Base-by-base conservation (phyloP, 768 basidiomycete genomes). In the Phanerodontia chrysosporium region DNA sequence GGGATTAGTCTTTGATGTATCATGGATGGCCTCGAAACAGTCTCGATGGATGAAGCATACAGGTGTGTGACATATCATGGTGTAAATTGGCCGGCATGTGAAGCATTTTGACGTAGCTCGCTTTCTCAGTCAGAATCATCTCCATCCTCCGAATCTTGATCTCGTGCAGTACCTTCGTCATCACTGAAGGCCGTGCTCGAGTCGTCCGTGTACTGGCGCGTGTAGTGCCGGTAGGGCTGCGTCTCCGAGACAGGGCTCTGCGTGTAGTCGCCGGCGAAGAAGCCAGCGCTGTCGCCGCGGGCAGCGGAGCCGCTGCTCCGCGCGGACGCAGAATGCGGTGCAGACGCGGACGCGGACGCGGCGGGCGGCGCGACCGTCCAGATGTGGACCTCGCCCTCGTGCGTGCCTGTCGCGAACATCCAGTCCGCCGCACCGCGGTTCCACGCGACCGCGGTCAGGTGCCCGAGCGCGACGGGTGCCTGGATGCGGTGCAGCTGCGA, bases 351-450 rank as follows among this genome's bases (percentile, higher is more conserved):
- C 10, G 25, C 21, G 22, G 29, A 25, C 28, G 7, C 42, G 27
- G 42, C 27, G 45, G 55, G 44, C 18, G 39, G 39, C 10, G 10
- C 39, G 35, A 48, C 30, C 24, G 58, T 59, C 58, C 58, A 59
- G 24, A 59, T 22, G 36, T 53, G 42, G 3, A 59, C 58, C 9
- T 21, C 42, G n/a, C 58, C 58, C 22, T 59, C 58, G 32, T 59
- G 58, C 16, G 49, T 29, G 14, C 58, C 58, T 10, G 58, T 59
- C 39, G 51, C 58, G 45, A 59, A 53, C 58, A 59, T 53, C 39
- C 42, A 59, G 18, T 14, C 49, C 18, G 24, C 3, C 7, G 35
- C 21, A 8, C 45, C 58, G 25, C 51, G 51, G 51, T 52, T 59
- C 58, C 58, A 59, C 22, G 58, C 36, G n/a, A 53, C 25, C 14